Evolutionary conservation across 2,329 filamentous ascomycete species (phyloP).

Genomic region (Cercospora sp.): DNA sequence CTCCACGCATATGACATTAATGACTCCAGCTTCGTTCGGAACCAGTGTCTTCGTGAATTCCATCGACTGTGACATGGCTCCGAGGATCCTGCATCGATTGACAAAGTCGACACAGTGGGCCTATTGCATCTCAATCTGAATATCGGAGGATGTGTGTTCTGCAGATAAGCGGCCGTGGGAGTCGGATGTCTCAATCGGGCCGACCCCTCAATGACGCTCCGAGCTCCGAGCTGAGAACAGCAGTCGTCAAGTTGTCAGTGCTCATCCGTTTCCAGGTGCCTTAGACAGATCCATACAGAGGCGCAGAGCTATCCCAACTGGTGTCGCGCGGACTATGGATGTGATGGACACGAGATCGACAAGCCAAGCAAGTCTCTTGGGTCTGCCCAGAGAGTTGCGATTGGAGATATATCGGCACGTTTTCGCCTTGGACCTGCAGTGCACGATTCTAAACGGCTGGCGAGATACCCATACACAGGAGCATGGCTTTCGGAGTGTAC

Average conservation of each 20-base stretch:
- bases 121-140: neutral
- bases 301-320: neutral
- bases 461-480: slow-evolving; percentile 16
- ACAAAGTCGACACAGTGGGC: neutral
- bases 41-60: neutral
- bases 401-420: slow-evolving; percentile 24
- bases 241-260: neutral
- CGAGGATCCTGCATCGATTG: neutral
- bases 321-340: neutral
- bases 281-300: neutral
- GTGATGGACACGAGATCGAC: neutral
- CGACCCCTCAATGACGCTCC: neutral
- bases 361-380: slow-evolving; percentile 19
- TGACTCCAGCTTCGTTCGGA: neutral
- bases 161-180: neutral
- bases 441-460: slow-evolving; percentile 15
- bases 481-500: slow-evolving; percentile 46
- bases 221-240: neutral
- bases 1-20: neutral
- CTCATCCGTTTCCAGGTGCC: neutral
- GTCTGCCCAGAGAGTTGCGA: slow-evolving; percentile 23
- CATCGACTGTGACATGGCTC: neutral
- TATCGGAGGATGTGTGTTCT: neutral
- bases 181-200: neutral
- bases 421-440: slow-evolving; percentile 20